A percentile compares a stretch with the other conserved stretches of the same genome.
phyloP scores from a whole-genome alignment of 176 grass and related monocot species.

The Calamus simplicifolius region DNA sequence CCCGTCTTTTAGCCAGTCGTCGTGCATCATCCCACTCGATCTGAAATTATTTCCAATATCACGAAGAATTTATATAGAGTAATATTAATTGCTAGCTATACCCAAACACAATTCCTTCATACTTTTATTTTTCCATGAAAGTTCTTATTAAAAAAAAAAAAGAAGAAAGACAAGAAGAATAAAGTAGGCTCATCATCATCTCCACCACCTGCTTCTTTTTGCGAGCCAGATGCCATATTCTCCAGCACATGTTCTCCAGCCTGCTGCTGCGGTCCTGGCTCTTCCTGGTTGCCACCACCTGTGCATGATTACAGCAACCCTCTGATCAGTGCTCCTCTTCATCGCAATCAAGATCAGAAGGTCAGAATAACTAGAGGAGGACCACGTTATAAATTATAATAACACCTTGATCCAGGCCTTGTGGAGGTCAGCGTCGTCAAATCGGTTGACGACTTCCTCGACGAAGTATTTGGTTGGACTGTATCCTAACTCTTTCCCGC shows the following conservation, averaged over 20 bases:
- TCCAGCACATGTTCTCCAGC: conserved; percentile 90
- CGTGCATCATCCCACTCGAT: conserved; percentile 36
- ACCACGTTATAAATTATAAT: background rate
- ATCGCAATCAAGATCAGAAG: too few species aligned
- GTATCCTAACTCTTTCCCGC: conserved; percentile 21
- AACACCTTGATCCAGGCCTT: conserved; percentile 87
- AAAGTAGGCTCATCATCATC: background rate
- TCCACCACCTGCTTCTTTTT: conserved; percentile 71
- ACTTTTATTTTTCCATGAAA: too few species aligned
- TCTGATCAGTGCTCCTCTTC: too few species aligned
- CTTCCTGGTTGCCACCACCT: conserved; percentile 90
- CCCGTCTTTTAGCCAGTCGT: conserved; percentile 18
- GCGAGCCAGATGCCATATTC: conserved; percentile 89
- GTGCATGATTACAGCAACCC: background rate
- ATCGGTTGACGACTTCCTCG: conserved; percentile 84
- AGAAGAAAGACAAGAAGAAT: background rate
- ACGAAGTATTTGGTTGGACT: conserved; percentile 91
- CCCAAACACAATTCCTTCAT: too few species aligned
- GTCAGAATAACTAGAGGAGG: background rate
- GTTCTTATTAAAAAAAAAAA: background rate
- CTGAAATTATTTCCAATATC: conserved; percentile 8
- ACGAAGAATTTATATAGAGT: background rate
- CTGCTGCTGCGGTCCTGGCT: conserved; percentile 76
- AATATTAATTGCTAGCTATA: too few species aligned
- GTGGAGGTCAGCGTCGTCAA: conserved; percentile 83